These are phyloP conservation scores for Xylariaceae sp. DNA, from an alignment of 2,329 filamentous ascomycete species.

Conservation along the genomic window DNA sequence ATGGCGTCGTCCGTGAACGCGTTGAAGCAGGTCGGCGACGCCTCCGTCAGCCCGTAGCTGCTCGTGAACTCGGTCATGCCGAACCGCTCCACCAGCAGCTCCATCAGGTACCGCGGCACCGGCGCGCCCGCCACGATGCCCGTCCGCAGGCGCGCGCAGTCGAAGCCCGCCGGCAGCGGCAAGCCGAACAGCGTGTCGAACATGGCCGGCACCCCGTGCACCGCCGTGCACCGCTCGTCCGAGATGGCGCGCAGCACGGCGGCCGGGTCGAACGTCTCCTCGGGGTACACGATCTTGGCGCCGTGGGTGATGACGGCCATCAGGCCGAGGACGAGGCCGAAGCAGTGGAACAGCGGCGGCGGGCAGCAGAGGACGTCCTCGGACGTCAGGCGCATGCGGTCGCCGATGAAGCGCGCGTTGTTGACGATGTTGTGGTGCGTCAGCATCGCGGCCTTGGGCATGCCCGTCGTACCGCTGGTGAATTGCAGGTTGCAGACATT, in stretches of 20 bases:
- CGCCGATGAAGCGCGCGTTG: constrained; percentile 67
- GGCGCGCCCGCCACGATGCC: constrained; percentile 78
- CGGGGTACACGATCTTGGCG: constrained; percentile 70
- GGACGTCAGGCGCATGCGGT: constrained; percentile 65
- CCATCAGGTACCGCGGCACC: constrained; percentile 71
- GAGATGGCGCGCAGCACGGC: constrained; percentile 64
- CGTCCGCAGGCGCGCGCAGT: constrained; percentile 59
- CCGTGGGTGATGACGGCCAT: constrained; percentile 71
- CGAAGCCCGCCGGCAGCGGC: constrained; percentile 30
- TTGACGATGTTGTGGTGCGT: constrained; percentile 64
- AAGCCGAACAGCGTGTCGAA: constrained; percentile 61
- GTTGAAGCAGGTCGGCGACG: constrained; percentile 77
- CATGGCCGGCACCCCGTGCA: constrained; percentile 83
- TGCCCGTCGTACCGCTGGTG: constrained; percentile 70
- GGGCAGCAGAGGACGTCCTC: constrained; percentile 73
- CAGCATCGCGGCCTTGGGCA: constrained; percentile 71
- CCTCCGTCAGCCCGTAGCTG: constrained; percentile 71
- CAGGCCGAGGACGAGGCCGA: constrained; percentile 73
- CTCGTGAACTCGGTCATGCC: constrained; percentile 73
- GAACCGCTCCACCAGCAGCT: constrained; percentile 63
- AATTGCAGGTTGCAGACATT: constrained; percentile 73
- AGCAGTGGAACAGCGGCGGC: constrained; percentile 82
- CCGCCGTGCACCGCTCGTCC: constrained; percentile 65
- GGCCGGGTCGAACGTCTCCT: constrained; percentile 66
- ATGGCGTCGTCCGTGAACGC: constrained; percentile 70